phyloP scores from a whole-genome alignment of 78 protist genomes.

The Dictyostelium citrinum region DNA sequence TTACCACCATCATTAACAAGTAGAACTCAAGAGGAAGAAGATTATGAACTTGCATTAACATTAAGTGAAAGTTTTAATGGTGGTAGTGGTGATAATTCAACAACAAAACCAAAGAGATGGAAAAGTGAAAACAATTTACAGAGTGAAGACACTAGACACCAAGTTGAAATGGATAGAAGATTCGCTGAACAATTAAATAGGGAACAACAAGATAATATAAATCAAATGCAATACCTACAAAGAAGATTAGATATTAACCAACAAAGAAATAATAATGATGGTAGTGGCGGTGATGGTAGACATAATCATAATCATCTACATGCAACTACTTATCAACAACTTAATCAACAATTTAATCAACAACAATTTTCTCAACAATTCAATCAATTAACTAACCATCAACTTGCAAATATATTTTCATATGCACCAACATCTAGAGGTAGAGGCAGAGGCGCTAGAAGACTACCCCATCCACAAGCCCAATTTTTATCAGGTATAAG shows the following conservation, averaged over 20 bases:
- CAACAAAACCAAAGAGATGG: neutral
- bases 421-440: neutral
- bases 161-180: conserved; percentile 2
- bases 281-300: too few relatives aligned
- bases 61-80: neutral
- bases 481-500: neutral
- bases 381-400: neutral
- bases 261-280: neutral
- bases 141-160: neutral
- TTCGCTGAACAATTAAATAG: neutral
- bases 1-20: neutral
- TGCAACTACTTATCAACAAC: neutral
- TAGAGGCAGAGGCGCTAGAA: neutral
- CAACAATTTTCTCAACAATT: neutral
- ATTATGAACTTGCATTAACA: neutral
- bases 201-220: neutral
- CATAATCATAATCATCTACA: too few relatives aligned
- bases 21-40: conserved; percentile 7
- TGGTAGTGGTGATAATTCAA: neutral
- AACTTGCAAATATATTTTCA: neutral
- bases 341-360: neutral
- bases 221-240: neutral
- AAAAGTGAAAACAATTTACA: neutral
- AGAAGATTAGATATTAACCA: neutral
- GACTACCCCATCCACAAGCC: neutral